These are phyloP conservation scores for Plenodomus lindquistii DNA, from an alignment of 2,329 filamentous ascomycete species.

Conservation along the genomic window DNA sequence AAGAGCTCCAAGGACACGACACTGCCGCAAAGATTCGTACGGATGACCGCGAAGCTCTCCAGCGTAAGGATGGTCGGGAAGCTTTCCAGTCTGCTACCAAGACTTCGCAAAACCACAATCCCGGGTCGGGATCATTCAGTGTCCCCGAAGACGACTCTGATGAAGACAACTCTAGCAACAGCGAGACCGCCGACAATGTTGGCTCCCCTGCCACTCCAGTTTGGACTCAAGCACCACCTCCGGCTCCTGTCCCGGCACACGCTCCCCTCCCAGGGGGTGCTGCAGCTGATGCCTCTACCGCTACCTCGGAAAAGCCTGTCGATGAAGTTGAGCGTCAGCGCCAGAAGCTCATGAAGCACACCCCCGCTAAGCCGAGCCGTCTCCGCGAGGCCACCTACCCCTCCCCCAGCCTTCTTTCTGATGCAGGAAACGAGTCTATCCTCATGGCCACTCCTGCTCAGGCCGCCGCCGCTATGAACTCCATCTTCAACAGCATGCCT, in stretches of 20 bases:
- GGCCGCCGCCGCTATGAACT: conserved; percentile 3
- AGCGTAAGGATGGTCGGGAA: conserved; percentile 20
- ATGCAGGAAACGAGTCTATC: conserved; percentile 27
- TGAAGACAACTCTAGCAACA: conserved; percentile 18
- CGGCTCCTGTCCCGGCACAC: conserved; percentile 41
- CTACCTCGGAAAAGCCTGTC: conserved; percentile 13
- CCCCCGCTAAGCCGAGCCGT: conserved; percentile 39
- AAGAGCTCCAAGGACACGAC: conserved; percentile 24
- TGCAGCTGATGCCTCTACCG: conserved; percentile 4
- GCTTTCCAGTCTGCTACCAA: conserved; percentile 15
- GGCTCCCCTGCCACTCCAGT: conserved; percentile 18
- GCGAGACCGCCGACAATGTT: conserved; percentile 7
- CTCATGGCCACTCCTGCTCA: conserved; percentile 22
- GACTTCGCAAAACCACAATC: conserved; percentile 11
- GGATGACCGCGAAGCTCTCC: conserved; percentile 19
- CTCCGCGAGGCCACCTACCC: conserved; percentile 40
- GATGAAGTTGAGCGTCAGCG: conserved; percentile 36
- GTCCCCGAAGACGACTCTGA: conserved; percentile 28
- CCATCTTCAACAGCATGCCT: conserved; percentile 27
- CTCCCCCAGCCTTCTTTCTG: conserved; percentile 34
- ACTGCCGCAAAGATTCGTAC: conserved; percentile 12
- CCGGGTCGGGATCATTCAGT: conserved; percentile 22
- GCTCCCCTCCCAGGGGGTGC: conserved; percentile 31
- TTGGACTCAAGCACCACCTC: conserved; percentile 42
- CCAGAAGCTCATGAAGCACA: conserved; percentile 37